phyloP scores from a whole-genome alignment of 208 protist genomes.

The Leishmania mexicana region DNA sequence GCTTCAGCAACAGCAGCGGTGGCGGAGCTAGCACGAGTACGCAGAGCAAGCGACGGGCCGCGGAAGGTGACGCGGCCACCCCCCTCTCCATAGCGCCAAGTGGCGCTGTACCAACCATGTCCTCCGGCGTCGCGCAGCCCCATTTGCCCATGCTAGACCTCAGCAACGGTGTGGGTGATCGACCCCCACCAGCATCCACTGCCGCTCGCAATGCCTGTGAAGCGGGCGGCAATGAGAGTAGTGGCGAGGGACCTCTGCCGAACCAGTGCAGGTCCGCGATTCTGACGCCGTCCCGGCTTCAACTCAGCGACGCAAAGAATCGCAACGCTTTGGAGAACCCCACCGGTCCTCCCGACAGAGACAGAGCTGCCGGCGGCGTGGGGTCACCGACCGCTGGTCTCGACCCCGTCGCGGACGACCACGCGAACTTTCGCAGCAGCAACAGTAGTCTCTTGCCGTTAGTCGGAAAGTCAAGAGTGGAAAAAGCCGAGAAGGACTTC shows the following conservation, averaged over 20 bases:
- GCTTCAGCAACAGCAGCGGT: not conserved
- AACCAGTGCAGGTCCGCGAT: not conserved
- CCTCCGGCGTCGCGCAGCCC: not conserved
- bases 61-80: not conserved
- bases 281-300: not conserved
- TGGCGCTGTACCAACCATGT: constrained; percentile 2
- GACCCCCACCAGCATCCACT: not conserved
- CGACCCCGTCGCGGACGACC: not conserved
- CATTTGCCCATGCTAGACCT: not conserved
- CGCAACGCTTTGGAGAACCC: not conserved
- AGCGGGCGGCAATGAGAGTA: not conserved
- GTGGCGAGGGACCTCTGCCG: not conserved
- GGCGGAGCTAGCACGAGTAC: not conserved
- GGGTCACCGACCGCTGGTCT: not conserved
- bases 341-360: not conserved
- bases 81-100: constrained; percentile 5
- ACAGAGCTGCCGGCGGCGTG: not conserved
- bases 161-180: not conserved
- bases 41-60: not conserved
- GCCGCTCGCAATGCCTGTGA: not conserved
- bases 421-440: not conserved
- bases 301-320: not conserved
- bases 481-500: not conserved
- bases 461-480: not conserved
- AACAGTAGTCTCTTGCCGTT: not conserved